Evolutionary conservation across 805 yeast species (phyloP), one percentile per base, ranked within the genome.

Genomic region (Scheffersomyces lignosus): DNA sequence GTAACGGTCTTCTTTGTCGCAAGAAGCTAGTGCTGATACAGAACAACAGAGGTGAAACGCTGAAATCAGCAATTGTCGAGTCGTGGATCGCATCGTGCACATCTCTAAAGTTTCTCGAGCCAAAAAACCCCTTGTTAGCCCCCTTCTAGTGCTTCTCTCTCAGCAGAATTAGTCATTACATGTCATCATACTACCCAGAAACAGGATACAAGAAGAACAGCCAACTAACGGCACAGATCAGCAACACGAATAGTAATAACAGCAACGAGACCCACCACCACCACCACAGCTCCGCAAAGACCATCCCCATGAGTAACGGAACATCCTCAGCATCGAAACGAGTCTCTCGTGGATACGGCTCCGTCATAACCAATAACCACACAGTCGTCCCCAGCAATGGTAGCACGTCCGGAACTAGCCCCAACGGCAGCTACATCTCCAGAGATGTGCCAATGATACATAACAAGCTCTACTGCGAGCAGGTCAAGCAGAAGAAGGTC

Each of bases 381-480:
- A 28, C 4, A 4, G 15, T 28, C 12, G 13, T 14, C 17, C 14
- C 15, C 29, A 13, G 8, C 26, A 32, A 10, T 15, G 27, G 15
- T 12, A 5, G 27, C 8, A 17, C 10, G n/a, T 14, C 33, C n/a
- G 35, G 25, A 18, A 20, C 37, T 33, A 33, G 26, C 25, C 31
- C 38, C 29, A 23, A 10, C 18, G 23, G 24, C 18, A n/a, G 16
- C n/a, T 13, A 12, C 17, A 16, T 28, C 13, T 10, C 16, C 7
- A 38, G 47, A 4, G 44, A 45, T 9, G 39, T 29, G n/a, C 66
- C 66, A 5, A 45, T 43, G 28, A 54, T 64, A 28, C 67, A 62
- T 36, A 56, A 49, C 38, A 64, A 64, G 40, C 44, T 64, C 20
- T 51, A 52, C 30, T 48, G 57, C 36, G 62, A 59, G n/a, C 52